Evolutionary conservation across 2,329 filamentous ascomycete species (phyloP), one percentile per base, ranked within the genome.

Genomic region (Gaeumannomyces tritici): DNA sequence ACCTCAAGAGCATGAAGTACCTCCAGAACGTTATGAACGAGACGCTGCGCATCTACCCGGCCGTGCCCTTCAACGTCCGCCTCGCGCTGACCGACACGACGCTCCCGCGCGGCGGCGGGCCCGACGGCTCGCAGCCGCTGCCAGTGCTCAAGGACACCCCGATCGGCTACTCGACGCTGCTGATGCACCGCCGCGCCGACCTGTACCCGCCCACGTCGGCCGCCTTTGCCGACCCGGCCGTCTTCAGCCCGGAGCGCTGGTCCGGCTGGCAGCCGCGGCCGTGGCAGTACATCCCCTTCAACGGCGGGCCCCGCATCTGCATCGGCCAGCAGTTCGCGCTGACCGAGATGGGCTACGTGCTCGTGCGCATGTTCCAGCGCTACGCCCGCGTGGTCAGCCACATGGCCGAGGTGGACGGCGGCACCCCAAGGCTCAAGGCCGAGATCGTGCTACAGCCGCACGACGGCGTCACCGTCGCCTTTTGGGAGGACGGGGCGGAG

Each of bases 1-100:
- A 96, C 70, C 80, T 96, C 64, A 96, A 96, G 79, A 82, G 82
- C 66, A 96, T 96, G 91, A 88, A 89, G 69, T 96, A 93, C 72
- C 83, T 95, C 63, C 79, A 85, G 73, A 80, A 87, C 68, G 76
- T 89, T 60, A 81, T 96, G 68, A 89, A 90, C 75, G 91, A 96
- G 76, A 89, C 85, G 0, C 82, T 93, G 64, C 86, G 91, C 18
- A 75, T 93, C 13, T 91, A 93, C 73, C 90, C 90, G 0, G 81
- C 85, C 18, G 89, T 95, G 1, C 90, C 91, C 1, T 89, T 89
- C 78, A 95, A 95, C 74, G 82, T 91, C 61, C 87, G 91, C 65
- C 77, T 87, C 35, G 84, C 90, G 15, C 80, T 91, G 15, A 80
- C 79, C 63, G 88, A 93, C 75, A 93, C 90, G 2, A 89, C 85